Evolutionary conservation across 208 protist species (phyloP).

Genomic region (Porcisia deanei): DNA sequence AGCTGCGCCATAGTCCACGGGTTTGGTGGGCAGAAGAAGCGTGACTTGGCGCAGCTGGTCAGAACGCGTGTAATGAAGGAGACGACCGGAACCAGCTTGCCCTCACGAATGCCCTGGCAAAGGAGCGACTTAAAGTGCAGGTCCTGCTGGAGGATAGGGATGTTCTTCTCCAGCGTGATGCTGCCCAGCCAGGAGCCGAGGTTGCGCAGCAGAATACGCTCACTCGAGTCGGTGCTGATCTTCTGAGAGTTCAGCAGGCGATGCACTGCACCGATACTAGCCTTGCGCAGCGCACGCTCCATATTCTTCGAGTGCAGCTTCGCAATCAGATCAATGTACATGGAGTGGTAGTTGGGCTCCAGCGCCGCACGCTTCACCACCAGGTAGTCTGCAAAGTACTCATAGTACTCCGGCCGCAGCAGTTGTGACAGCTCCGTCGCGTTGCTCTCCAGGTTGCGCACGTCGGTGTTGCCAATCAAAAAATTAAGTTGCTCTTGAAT

Average conservation of each 20-base stretch:
- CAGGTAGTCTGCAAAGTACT: conserved; percentile 97
- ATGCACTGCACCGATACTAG: conserved; percentile 88
- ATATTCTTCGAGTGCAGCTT: conserved; percentile 84
- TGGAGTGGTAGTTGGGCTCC: conserved; percentile 98
- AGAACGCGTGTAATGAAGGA: conserved; percentile 97
- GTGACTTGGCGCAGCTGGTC: conserved; percentile 80
- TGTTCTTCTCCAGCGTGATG: conserved; percentile 98
- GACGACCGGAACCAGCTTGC: conserved; percentile 95
- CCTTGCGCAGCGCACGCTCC: conserved; percentile 74
- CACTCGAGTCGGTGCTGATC: conserved; percentile 87
- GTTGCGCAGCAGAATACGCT: conserved; percentile 97
- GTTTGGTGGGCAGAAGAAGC: conserved; percentile 97
- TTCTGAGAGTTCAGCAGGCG: conserved; percentile 94
- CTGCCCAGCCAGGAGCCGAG: conserved; percentile 98
- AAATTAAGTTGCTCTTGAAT: conserved; percentile 94
- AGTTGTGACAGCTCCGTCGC: conserved; percentile 76
- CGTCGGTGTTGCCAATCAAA: conserved; percentile 90
- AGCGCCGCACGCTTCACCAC: conserved; percentile 98
- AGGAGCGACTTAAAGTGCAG: conserved; percentile 96
- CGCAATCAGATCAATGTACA: conserved; percentile 91
- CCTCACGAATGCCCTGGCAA: conserved; percentile 93
- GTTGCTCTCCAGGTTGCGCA: conserved; percentile 84
- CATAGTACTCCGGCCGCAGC: conserved; percentile 85
- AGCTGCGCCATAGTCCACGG: conserved; percentile 98
- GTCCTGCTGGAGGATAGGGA: conserved; percentile 95